These are phyloP conservation scores for Macrophomina phaseolina DNA, from an alignment of 2,329 filamentous ascomycete genomes.

Conservation along the genomic window DNA sequence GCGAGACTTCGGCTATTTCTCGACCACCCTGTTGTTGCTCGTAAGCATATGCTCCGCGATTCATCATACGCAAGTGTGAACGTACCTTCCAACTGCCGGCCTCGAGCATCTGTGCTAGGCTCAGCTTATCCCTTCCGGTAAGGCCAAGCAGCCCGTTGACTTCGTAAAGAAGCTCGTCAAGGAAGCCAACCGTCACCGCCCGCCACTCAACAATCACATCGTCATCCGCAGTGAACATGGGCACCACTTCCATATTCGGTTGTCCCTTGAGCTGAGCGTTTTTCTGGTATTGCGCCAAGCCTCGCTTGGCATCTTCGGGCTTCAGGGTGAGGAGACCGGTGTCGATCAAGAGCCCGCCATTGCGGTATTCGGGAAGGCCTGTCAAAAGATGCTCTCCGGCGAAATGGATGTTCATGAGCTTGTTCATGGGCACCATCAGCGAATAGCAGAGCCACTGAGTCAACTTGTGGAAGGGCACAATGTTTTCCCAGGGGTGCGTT, in stretches of 20 bases:
- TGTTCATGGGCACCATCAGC: constrained; percentile 88
- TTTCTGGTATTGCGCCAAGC: constrained; percentile 70
- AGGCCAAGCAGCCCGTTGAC: constrained; percentile 73
- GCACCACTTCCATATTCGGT: constrained; percentile 74
- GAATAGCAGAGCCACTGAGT: constrained; percentile 96
- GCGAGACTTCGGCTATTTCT: constrained; percentile 92
- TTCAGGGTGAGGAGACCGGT: constrained; percentile 82
- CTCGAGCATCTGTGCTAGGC: constrained; percentile 86
- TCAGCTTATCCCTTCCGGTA: constrained; percentile 72
- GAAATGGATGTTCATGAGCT: constrained; percentile 79
- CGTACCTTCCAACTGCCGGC: constrained; percentile 97
- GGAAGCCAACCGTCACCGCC: constrained; percentile 74
- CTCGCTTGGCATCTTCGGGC: constrained; percentile 69
- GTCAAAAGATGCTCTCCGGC: constrained; percentile 84
- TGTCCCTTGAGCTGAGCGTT: constrained; percentile 75
- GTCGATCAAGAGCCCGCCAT: constrained; percentile 87
- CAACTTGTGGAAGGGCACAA: constrained; percentile 91
- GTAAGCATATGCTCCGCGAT: constrained; percentile 34
- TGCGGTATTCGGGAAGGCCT: constrained; percentile 88
- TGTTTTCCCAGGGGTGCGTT: constrained; percentile 75
- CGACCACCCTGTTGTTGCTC: constrained; percentile 71
- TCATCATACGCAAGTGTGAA: constrained; percentile 26
- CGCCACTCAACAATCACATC: constrained; percentile 83
- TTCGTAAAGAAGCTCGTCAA: constrained; percentile 72
- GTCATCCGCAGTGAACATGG: constrained; percentile 74